Percentiles rank a stretch among this genome's conserved stretches.
phyloP scores from a whole-genome alignment of 2,329 filamentous ascomycete species.

The Furcasterigmium sp. region DNA sequence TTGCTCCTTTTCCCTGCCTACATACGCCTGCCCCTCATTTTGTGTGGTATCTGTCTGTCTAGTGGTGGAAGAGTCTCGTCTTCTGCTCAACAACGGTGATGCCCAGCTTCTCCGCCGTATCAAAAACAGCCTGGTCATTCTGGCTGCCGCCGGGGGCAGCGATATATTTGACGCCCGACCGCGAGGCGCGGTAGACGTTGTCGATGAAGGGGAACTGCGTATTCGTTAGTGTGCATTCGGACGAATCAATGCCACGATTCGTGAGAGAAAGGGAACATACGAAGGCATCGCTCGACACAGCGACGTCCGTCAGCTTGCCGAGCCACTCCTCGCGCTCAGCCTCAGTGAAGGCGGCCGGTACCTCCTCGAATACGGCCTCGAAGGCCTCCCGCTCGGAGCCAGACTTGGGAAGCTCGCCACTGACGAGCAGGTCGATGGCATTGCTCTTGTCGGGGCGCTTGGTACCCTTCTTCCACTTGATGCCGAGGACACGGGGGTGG shows the following conservation, averaged over 20 bases:
- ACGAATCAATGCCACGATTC: too few relatives aligned
- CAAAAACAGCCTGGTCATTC: constrained; percentile 76
- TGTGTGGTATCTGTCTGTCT: constrained; percentile 21
- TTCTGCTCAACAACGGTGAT: constrained; percentile 97
- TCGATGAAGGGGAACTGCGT: constrained; percentile 91
- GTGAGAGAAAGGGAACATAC: constrained; percentile 56
- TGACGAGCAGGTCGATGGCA: constrained; percentile 91
- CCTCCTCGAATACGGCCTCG: constrained; percentile 84
- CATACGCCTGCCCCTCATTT: background rate
- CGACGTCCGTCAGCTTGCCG: constrained; percentile 73
- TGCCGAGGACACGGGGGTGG: constrained; percentile 78
- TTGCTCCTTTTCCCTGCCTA: too few relatives aligned
- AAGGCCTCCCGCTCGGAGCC: constrained; percentile 83
- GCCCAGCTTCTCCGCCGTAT: constrained; percentile 84
- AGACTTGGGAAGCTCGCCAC: constrained; percentile 77
- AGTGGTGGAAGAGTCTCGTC: constrained; percentile 92
- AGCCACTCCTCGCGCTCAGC: constrained; percentile 87
- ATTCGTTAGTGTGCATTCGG: constrained; percentile 20
- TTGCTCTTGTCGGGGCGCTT: constrained; percentile 98
- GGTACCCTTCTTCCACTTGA: constrained; percentile 96
- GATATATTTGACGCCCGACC: constrained; percentile 92
- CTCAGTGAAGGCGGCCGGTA: constrained; percentile 74
- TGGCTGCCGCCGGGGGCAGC: constrained; percentile 88
- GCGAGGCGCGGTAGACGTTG: constrained; percentile 87
- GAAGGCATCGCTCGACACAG: constrained; percentile 91